Percentiles rank a stretch among this genome's conserved stretches.
phyloP scores from a whole-genome alignment of 768 basidiomycete species.

The Amanita muscaria region DNA sequence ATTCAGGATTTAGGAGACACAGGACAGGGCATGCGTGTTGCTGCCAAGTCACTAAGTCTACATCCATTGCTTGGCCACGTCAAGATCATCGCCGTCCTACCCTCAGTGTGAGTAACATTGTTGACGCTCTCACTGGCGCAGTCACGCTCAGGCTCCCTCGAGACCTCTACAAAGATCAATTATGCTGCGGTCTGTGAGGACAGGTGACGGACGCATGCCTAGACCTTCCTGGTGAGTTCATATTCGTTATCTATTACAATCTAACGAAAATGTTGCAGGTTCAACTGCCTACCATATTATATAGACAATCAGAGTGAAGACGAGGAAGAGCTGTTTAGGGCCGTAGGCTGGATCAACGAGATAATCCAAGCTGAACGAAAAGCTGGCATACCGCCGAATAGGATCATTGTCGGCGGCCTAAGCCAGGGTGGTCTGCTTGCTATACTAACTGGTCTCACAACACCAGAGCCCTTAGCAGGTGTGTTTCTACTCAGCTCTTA shows the following conservation, averaged over 20 bases:
- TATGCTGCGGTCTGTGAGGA: conserved; percentile 46
- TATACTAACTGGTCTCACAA: too few relatives aligned
- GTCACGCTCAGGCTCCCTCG: too few relatives aligned
- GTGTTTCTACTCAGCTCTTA: too few relatives aligned
- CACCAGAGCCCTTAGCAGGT: too few relatives aligned
- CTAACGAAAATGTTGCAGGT: conserved; percentile 25
- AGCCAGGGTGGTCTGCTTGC: conserved; percentile 62
- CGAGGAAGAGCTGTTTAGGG: conserved; percentile 39
- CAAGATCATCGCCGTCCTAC: conserved; percentile 68
- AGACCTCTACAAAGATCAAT: conserved; percentile 11
- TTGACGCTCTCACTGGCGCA: conserved; percentile 13
- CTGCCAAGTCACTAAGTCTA: conserved; percentile 37
- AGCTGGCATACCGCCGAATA: conserved; percentile 42
- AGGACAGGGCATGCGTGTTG: conserved; percentile 46
- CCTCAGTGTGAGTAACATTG: conserved; percentile 34
- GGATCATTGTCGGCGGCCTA: conserved; percentile 69
- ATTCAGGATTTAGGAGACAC: conserved; percentile 39
- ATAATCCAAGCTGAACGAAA: conserved; percentile 54
- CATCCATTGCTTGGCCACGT: conserved; percentile 39
- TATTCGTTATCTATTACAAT: not conserved
- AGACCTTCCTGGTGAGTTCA: conserved; percentile 42
- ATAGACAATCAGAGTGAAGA: conserved; percentile 44
- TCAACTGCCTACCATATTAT: conserved; percentile 48
- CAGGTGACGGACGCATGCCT: conserved; percentile 40
- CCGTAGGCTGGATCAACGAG: conserved; percentile 40